Base-by-base conservation (phyloP, 1,139 yeast species). In the Candida anutae region DNA sequence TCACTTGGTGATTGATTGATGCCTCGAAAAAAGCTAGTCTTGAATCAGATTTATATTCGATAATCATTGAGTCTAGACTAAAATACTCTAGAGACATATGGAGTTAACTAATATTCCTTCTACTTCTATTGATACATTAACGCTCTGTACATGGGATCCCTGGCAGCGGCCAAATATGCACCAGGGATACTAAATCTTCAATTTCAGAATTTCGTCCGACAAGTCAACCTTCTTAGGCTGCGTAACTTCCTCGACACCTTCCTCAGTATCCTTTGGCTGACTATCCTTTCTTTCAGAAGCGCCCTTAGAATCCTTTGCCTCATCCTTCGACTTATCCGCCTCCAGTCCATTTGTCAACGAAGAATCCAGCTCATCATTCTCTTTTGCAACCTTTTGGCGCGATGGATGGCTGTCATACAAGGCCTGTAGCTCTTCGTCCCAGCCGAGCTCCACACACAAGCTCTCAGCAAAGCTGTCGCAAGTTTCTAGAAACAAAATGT, bases 381-480 rank as follows among this genome's bases (percentile, higher is more conserved):
- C 27, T 23, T 21, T 30, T 22, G 27, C 36, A 16, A 39, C 51
- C 28, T 31, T 28, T 27, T 39, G 38, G 5, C 61, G 46, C 33
- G 71, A 47, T 16, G 42, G 38, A n/a, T n/a, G n/a, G n/a, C n/a
- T n/a, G n/a, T n/a, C n/a, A n/a, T n/a, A n/a, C 22, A 20, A 6
- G 6, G 10, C 6, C 2, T 62, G 53, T 20, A 76, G 52, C 11
- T 74, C 81, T 2, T 62, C 51, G 1, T 48, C 48, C 95, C 95
- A 83, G 0, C 84, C 93, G 31, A 81, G 53, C 22, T 60, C 44
- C 13, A 59, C 53, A 13, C 75, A 74, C 23, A 87, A 47, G 23
- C 52, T 46, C 18, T 62, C 64, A 0, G 79, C 82, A 28, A 77
- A 66, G 9, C 45, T 54, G 42, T 87, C 96, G 38, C 94, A 77